phyloP scores from a whole-genome alignment of 2,329 filamentous ascomycete genomes.

The Lasiodiplodia hormozganensis region DNA sequence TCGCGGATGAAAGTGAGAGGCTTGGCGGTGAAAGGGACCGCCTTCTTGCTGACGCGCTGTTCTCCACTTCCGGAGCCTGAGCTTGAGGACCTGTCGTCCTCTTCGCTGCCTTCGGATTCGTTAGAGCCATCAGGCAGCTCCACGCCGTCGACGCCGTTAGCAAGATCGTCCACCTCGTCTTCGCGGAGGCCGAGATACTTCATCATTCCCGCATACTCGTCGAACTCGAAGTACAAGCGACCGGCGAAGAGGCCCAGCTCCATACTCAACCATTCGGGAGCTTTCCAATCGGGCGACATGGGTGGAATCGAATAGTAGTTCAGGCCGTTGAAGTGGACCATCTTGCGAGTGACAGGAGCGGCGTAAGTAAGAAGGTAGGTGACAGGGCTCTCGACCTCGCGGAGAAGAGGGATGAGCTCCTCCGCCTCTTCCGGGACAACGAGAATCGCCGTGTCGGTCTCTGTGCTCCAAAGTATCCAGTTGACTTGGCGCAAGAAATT shows the following conservation, averaged over 20 bases:
- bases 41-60: conserved; percentile 6
- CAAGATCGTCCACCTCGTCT: not conserved
- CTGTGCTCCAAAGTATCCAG: conserved; percentile 67
- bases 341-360: conserved; percentile 65
- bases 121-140: not conserved
- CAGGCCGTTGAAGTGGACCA: conserved; percentile 65
- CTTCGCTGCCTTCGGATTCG: not conserved
- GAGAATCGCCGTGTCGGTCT: conserved; percentile 59
- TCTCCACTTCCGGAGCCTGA: no score
- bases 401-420: conserved; percentile 56
- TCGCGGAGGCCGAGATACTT: conserved; percentile 37
- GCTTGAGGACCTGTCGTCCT: not conserved
- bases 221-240: conserved; percentile 64
- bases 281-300: conserved; percentile 48
- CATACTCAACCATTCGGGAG: conserved; percentile 62
- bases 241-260: conserved; percentile 69
- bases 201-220: conserved; percentile 48
- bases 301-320: conserved; percentile 60
- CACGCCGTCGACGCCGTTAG: not conserved
- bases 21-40: conserved; percentile 35
- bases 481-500: conserved; percentile 60
- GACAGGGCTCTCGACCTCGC: not conserved
- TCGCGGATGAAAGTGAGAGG: conserved; percentile 55
- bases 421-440: conserved; percentile 71
- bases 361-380: conserved; percentile 64